phyloP scores from a whole-genome alignment of 129 eudicot species.

The Lonicera japonica region DNA sequence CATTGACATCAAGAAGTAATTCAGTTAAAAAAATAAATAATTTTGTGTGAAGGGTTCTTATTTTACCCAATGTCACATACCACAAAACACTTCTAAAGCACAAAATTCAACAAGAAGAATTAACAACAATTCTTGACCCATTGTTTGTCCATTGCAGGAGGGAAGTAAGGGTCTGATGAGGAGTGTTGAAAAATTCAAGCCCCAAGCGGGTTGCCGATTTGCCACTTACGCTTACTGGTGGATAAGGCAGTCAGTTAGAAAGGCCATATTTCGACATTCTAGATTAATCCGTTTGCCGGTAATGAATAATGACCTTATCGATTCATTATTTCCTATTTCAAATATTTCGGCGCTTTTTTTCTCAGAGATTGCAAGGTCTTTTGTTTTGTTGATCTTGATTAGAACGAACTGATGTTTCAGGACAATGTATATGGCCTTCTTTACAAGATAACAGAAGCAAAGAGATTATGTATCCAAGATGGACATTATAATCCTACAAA shows the following conservation, averaged over 20 bases:
- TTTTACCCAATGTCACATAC: too few species aligned
- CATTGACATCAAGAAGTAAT: too few species aligned
- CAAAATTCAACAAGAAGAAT: too few species aligned
- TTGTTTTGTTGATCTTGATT: not conserved
- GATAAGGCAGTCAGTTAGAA: constrained; percentile 76
- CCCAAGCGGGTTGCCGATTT: constrained; percentile 84
- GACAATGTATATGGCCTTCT: constrained; percentile 71
- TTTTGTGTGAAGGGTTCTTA: not conserved
- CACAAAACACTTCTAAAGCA: too few species aligned
- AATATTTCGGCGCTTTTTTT: not conserved
- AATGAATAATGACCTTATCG: constrained; percentile 10
- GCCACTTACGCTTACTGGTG: constrained; percentile 94
- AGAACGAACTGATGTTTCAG: constrained; percentile 31
- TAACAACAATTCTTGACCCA: not conserved
- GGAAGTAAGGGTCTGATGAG: constrained; percentile 91
- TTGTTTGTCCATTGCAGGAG: constrained; percentile 43
- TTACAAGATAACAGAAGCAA: constrained; percentile 67
- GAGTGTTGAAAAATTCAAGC: constrained; percentile 79
- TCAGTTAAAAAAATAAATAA: not conserved
- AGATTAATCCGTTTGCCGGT: constrained; percentile 92
- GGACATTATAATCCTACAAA: constrained; percentile 58
- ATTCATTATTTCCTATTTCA: not conserved
- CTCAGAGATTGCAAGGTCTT: too few species aligned
- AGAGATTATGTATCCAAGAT: constrained; percentile 59
- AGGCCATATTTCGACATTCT: constrained; percentile 78